Base-by-base conservation (phyloP, 192 early-diverging fungal genomes). In the Backusella australiensis region DNA sequence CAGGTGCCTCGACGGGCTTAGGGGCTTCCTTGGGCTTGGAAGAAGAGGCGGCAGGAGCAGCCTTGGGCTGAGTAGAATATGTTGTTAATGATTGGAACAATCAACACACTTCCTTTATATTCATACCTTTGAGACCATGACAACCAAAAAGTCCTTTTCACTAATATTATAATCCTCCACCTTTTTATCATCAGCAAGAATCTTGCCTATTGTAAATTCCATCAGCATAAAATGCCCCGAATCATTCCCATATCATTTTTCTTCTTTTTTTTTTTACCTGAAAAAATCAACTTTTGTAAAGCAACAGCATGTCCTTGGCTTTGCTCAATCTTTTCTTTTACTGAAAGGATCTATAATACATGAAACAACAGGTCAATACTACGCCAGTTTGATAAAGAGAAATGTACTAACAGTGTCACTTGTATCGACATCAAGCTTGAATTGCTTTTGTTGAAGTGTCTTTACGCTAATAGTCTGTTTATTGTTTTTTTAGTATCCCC, bases 81-180 rank as follows among this genome's bases (percentile, higher is more conserved):
- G 52, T 14, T 32, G 19, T 21, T 38, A 71, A 19, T 42, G 9
- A 36, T 26, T 21, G 21, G 21, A 59, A 26, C 6, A 59, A 59
- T 11, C 21, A 59, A 59, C 21, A 59, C 52, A 8, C 1, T 2
- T 21, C 46, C 4, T 36, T 21, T 52, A 0, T n/a, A 12, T 26
- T 34, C 12, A 15, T 87, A 94, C 92, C 91, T 98, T 98, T 77
- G 91, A 89, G 11, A 94, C 90, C 97, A 99, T 99, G 8, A 96
- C 88, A 49, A 99, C 97, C 80, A 99, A 84, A 82, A 99, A 99
- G 73, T 96, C 95, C 82, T 93, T 96, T 78, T 99, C 97, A 23
- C 76, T 86, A 71, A 98, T 93, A 35, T 93, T 91, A 76, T 90
- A 90, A 35, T 91, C 88, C 21, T 83, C 89, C 9, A 99, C 83